Evolutionary conservation across 305 asterid species (phyloP).

Genomic region (Fraxinus velutina): DNA sequence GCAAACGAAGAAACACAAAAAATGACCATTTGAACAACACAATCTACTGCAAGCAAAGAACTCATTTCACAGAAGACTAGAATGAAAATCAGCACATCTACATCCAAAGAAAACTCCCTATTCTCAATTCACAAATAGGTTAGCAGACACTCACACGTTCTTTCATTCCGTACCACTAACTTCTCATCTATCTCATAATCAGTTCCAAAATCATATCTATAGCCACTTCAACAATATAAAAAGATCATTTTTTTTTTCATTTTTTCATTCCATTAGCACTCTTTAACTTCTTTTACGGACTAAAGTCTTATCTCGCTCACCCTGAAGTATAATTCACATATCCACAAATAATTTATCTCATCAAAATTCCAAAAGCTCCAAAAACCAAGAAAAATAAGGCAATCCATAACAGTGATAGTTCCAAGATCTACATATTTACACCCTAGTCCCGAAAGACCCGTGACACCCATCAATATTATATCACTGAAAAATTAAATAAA

Average conservation of each 20-base stretch:
- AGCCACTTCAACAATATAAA: neutral
- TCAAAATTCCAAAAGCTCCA: neutral
- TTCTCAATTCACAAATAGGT: neutral
- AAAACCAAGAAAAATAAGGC: neutral
- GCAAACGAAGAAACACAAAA: neutral
- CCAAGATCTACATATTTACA: neutral
- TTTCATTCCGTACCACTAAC: neutral
- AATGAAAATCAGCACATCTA: neutral
- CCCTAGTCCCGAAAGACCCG: neutral
- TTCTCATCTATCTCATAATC: neutral
- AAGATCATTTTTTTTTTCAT: neutral
- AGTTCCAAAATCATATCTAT: neutral
- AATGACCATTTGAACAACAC: neutral
- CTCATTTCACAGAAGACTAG: neutral
- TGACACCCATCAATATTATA: neutral
- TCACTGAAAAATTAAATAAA: neutral
- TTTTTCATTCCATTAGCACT: neutral
- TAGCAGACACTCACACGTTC: neutral
- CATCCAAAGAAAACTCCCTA: neutral
- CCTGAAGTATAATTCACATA: neutral
- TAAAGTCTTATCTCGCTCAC: neutral
- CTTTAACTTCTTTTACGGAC: neutral
- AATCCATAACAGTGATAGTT: neutral
- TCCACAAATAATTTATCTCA: neutral
- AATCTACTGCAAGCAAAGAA: neutral